Evolutionary conservation across 345 rosid genomes (phyloP).

Genomic region (Geranium rotundifolium): DNA sequence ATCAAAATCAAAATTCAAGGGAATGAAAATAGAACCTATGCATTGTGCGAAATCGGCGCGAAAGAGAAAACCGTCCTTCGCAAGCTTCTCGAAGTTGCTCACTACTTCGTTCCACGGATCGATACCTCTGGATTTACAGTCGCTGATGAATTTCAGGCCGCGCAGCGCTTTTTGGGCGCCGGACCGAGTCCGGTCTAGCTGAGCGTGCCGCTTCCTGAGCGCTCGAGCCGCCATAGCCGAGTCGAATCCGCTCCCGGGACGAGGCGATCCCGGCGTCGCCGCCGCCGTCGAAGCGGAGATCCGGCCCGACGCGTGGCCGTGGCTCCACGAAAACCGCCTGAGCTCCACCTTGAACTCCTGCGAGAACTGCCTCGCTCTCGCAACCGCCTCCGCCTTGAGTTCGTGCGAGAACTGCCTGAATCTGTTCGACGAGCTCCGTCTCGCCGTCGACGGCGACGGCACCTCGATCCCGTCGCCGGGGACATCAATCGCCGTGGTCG

Average conservation of each 20-base stretch:
- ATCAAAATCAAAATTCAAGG: too few species aligned
- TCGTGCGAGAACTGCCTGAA: constrained; percentile 81
- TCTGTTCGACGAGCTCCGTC: constrained; percentile 54
- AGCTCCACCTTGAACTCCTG: constrained; percentile 66
- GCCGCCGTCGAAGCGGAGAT: constrained; percentile 25
- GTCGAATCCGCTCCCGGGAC: constrained; percentile 32
- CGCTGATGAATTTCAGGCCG: constrained; percentile 76
- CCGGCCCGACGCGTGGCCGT: constrained; percentile 37
- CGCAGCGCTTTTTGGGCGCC: constrained; percentile 88
- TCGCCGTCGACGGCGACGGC: constrained; percentile 31
- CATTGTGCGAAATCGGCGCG: constrained; percentile 93
- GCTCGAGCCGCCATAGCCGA: constrained; percentile 78
- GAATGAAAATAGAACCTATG: constrained; percentile 45
- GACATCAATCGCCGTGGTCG: constrained; percentile 27
- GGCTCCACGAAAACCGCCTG: constrained; percentile 75
- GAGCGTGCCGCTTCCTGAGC: constrained; percentile 67
- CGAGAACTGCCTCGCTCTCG: constrained; percentile 75
- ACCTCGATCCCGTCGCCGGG: constrained; percentile 14
- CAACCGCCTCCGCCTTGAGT: constrained; percentile 87
- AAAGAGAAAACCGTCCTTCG: constrained; percentile 55
- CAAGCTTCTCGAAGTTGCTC: constrained; percentile 56
- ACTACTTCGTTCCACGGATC: constrained; percentile 75
- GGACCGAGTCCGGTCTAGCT: constrained; percentile 79
- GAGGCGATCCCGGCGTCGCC: not conserved
- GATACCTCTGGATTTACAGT: constrained; percentile 32